phyloP scores from a whole-genome alignment of 1,284 basidiomycete genomes.

The Boletus holoroseus region DNA sequence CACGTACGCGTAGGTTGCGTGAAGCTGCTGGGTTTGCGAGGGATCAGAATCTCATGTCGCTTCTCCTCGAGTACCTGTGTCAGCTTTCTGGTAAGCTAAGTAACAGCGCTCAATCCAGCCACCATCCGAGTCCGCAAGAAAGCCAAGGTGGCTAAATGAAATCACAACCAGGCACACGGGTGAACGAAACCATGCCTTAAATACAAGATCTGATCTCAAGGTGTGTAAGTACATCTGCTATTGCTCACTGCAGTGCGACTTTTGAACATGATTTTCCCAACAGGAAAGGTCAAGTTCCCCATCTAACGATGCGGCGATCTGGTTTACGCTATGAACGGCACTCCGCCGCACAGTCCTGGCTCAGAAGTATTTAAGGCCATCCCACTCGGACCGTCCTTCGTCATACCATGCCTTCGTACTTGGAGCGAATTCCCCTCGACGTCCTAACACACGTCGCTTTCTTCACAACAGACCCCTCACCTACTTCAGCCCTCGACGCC shows the following conservation, averaged over 20 bases:
- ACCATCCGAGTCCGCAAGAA: conserved; percentile 26
- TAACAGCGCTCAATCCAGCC: conserved; percentile 15
- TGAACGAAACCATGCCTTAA: conserved; percentile 30
- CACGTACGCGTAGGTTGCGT: conserved; percentile 21
- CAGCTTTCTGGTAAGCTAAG: conserved; percentile 15
- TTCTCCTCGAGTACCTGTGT: conserved; percentile 27
- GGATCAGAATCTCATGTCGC: conserved; percentile 23
- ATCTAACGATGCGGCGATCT: conserved; percentile 34
- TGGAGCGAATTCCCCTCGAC: conserved; percentile 46
- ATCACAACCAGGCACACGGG: conserved; percentile 33
- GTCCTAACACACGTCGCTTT: conserved; percentile 50
- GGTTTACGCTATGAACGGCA: conserved; percentile 34
- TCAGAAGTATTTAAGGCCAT: conserved; percentile 27
- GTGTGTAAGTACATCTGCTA: conserved; percentile 32
- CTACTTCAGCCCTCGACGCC: conserved; percentile 35
- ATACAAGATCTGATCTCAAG: conserved; percentile 35
- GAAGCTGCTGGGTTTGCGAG: conserved; percentile 5
- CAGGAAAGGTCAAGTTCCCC: conserved; percentile 34
- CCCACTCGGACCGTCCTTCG: conserved; percentile 13
- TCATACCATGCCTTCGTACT: conserved; percentile 38
- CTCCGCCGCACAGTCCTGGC: conserved; percentile 28
- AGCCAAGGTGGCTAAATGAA: conserved; percentile 38
- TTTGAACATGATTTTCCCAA: conserved; percentile 35
- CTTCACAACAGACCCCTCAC: conserved; percentile 36
- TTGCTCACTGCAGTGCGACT: conserved; percentile 32